Evolutionary conservation across 2,329 filamentous ascomycete species (phyloP).

Genomic region (Ampelomyces quisqualis): DNA sequence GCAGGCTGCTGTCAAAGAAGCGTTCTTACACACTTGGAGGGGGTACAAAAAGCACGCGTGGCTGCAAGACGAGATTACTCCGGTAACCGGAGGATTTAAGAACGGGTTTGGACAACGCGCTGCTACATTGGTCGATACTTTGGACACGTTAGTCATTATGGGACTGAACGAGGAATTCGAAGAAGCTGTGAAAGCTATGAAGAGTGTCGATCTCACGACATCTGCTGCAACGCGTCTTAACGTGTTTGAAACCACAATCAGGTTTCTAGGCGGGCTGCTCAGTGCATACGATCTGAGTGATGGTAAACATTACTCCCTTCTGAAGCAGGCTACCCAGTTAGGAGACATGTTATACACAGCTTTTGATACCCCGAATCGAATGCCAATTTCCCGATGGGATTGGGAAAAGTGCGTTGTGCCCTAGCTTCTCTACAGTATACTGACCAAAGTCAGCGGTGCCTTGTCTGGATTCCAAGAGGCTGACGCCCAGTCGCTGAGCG

Average conservation of each 20-base stretch:
- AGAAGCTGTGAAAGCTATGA: constrained; percentile 54
- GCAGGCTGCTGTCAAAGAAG: constrained; percentile 39
- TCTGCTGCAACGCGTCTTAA: constrained; percentile 40
- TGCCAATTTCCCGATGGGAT: constrained; percentile 45
- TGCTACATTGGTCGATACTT: constrained; percentile 60
- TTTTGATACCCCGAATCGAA: constrained; percentile 48
- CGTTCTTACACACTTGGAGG: constrained; percentile 47
- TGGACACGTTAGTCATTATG: constrained; percentile 66
- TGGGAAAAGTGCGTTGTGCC: constrained; percentile 36
- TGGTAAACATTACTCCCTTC: constrained; percentile 38
- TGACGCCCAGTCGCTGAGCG: constrained; percentile 33
- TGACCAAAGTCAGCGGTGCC: constrained; percentile 29
- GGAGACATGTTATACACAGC: constrained; percentile 49
- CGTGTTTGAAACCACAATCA: constrained; percentile 46
- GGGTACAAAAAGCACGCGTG: constrained; percentile 57
- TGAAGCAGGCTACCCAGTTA: constrained; percentile 45
- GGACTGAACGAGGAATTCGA: constrained; percentile 59
- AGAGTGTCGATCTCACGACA: constrained; percentile 56
- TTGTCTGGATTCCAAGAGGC: constrained; percentile 34
- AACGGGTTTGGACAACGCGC: constrained; percentile 58
- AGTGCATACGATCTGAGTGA: constrained; percentile 42
- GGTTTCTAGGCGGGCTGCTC: constrained; percentile 43
- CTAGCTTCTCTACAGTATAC: constrained; percentile 5
- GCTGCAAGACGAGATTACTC: constrained; percentile 55
- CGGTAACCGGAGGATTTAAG: constrained; percentile 51